Percentiles rank a stretch among this genome's conserved stretches.
These are phyloP conservation scores for Gracilaria caudata DNA, from an alignment of 23 red algal species.

Conservation along the genomic window DNA sequence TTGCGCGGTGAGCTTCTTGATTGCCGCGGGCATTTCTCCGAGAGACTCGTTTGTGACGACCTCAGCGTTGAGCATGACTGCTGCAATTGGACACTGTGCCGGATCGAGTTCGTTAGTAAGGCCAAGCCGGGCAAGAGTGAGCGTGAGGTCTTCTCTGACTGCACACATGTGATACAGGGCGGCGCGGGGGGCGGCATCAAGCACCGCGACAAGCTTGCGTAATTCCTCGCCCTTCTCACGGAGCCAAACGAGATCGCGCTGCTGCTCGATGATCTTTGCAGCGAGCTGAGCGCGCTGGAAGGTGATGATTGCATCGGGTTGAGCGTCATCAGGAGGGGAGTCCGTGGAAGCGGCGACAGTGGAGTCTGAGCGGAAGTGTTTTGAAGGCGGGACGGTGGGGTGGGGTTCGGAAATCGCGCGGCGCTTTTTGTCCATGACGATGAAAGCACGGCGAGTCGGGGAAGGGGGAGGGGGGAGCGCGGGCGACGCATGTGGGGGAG, in stretches of 20 bases:
- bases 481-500: slow-evolving; percentile 42
- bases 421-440: slow-evolving; percentile 52
- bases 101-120: slow-evolving; percentile 46
- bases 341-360: neutral
- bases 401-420: slow-evolving; percentile 35
- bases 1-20: slow-evolving; percentile 63
- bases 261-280: slow-evolving; percentile 67
- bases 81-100: slow-evolving; percentile 56
- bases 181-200: slow-evolving; percentile 64
- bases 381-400: slow-evolving; percentile 33
- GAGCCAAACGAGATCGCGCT: slow-evolving; percentile 49
- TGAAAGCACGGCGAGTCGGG: slow-evolving; percentile 32
- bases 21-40: slow-evolving; percentile 59
- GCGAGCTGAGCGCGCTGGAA: slow-evolving; percentile 74
- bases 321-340: slow-evolving; percentile 26
- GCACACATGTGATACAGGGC: slow-evolving; percentile 66
- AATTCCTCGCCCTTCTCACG: slow-evolving; percentile 67
- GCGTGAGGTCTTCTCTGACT: slow-evolving; percentile 64
- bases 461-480: slow-evolving; percentile 17
- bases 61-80: slow-evolving; percentile 55
- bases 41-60: slow-evolving; percentile 70
- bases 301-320: slow-evolving; percentile 38
- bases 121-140: slow-evolving; percentile 58
- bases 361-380: slow-evolving; percentile 41
- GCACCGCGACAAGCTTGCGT: slow-evolving; percentile 62